phyloP scores from a whole-genome alignment of 345 rosid genomes.

The Crucihimalaya himalaica region DNA sequence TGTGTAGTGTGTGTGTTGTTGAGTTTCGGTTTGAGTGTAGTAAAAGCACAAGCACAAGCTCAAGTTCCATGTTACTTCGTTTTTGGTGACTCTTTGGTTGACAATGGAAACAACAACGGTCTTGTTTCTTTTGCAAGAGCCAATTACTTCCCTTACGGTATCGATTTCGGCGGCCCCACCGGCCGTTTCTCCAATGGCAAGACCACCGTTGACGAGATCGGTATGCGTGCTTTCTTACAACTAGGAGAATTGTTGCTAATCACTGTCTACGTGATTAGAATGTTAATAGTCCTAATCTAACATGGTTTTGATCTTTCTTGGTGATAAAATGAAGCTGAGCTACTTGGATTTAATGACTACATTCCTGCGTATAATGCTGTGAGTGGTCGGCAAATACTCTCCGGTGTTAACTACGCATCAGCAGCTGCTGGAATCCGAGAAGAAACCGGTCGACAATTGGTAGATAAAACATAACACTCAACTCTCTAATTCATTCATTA shows the following conservation, averaged over 20 bases:
- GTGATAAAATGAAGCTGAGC: constrained; percentile 50
- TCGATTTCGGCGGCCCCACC: constrained; percentile 80
- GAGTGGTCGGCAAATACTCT: constrained; percentile 50
- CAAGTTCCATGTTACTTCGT: constrained; percentile 84
- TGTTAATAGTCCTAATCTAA: not conserved
- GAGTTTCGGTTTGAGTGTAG: constrained; percentile 23
- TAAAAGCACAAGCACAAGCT: constrained; percentile 31
- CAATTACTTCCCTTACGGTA: constrained; percentile 80
- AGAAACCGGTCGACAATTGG: constrained; percentile 52
- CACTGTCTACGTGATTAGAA: not conserved
- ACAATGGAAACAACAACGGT: constrained; percentile 83
- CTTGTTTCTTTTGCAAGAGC: constrained; percentile 75
- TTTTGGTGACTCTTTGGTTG: constrained; percentile 94
- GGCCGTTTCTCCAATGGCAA: constrained; percentile 84
- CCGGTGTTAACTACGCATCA: constrained; percentile 61
- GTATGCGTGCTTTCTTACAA: constrained; percentile 40
- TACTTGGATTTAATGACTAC: constrained; percentile 58
- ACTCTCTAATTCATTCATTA: not conserved
- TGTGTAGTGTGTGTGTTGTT: constrained; percentile 37
- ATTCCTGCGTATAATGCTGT: constrained; percentile 58
- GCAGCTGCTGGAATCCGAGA: constrained; percentile 57
- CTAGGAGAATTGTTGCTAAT: not conserved
- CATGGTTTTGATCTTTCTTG: constrained; percentile 10
- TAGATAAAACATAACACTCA: not conserved
- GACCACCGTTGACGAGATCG: constrained; percentile 75